Conservation (phyloP, 352 stramenopile genomes). For the Phytophthora citricola region DNA sequence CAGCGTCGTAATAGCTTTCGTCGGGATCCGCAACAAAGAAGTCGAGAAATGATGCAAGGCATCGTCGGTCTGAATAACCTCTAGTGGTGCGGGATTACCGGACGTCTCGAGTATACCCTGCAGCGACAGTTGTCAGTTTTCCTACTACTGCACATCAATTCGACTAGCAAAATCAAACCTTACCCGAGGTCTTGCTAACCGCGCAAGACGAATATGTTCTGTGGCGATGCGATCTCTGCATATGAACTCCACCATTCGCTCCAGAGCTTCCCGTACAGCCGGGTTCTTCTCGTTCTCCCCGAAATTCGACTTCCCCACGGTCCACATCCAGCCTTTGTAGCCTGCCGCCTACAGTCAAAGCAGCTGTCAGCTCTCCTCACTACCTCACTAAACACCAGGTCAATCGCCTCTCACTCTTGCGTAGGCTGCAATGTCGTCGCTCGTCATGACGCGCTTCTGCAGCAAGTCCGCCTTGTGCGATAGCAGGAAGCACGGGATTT, state of each 20-base stretch:
- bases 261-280: constrained; percentile 72
- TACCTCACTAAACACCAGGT: background rate
- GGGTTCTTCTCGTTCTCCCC: constrained; percentile 86
- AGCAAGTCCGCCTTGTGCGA: constrained; percentile 86
- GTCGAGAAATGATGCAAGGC: constrained; percentile 72
- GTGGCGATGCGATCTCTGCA: constrained; percentile 44
- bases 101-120: constrained; percentile 61
- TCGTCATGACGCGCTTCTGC: constrained; percentile 88
- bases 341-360: constrained; percentile 51
- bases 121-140: background rate
- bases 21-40: constrained; percentile 73
- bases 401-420: constrained; percentile 35
- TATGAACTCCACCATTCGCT: constrained; percentile 78
- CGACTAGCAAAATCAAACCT: background rate
- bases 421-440: constrained; percentile 86
- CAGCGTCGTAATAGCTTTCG: constrained; percentile 78
- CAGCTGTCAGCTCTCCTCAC: background rate
- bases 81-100: constrained; percentile 41
- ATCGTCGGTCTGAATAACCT: constrained; percentile 67
- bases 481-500: constrained; percentile 82
- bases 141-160: background rate
- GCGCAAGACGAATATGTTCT: constrained; percentile 39
- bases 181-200: constrained; percentile 38
- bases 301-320: constrained; percentile 74
- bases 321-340: constrained; percentile 89